These are phyloP conservation scores for Camellia sinensis DNA, from an alignment of 148 eudicot genomes.

Conservation along the genomic window DNA sequence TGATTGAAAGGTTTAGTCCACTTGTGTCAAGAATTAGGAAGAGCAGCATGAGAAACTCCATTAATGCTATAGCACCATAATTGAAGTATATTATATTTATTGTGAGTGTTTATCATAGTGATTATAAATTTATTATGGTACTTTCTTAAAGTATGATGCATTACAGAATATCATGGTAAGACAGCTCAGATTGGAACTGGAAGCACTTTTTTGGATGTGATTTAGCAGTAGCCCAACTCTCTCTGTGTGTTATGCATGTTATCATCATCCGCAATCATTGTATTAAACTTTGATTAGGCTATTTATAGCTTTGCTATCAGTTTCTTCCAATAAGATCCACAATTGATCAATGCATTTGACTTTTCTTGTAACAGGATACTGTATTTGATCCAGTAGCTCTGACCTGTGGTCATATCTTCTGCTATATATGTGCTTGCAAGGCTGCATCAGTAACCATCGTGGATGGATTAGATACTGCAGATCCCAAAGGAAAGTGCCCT, in stretches of 20 bases:
- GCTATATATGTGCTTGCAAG: conserved; percentile 84
- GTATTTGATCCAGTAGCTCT: conserved; percentile 88
- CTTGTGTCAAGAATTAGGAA: too few species aligned
- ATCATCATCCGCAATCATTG: background rate
- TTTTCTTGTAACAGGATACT: conserved; percentile 51
- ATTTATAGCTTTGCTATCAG: background rate
- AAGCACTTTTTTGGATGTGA: too few species aligned
- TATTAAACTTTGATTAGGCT: background rate
- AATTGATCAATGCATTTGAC: conserved; percentile 1
- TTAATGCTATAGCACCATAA: too few species aligned
- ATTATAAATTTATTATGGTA: too few species aligned
- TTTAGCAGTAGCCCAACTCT: too few species aligned
- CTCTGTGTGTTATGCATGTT: background rate
- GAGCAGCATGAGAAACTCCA: too few species aligned
- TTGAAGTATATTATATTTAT: too few species aligned
- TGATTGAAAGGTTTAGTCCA: too few species aligned
- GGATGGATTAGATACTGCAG: conserved; percentile 65
- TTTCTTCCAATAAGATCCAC: background rate
- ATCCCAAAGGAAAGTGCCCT: conserved; percentile 70
- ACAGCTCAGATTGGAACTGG: too few species aligned
- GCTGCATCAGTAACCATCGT: conserved; percentile 84
- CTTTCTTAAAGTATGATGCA: too few species aligned
- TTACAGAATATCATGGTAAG: too few species aligned
- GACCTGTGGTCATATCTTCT: conserved; percentile 83
- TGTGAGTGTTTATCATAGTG: too few species aligned